A percentile compares a stretch with the other conserved stretches of the same genome.
phyloP scores from a whole-genome alignment of 495 filamentous ascomycete genomes.

The Penicillium soppii region DNA sequence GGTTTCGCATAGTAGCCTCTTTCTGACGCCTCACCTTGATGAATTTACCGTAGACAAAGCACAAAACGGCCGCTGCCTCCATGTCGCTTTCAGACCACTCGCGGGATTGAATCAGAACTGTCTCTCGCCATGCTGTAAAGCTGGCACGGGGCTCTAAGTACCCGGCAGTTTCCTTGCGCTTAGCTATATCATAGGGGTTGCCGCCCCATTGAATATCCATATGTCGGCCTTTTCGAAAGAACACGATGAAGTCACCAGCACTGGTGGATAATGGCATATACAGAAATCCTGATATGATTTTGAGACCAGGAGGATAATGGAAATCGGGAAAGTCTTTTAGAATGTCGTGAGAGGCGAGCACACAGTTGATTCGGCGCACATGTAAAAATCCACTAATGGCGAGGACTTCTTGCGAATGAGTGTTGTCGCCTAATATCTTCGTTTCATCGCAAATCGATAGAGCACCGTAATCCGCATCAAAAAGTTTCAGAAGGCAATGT shows the following conservation, averaged over 20 bases:
- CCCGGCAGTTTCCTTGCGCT: slow-evolving; percentile 15
- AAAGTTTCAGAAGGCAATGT: slow-evolving; percentile 80
- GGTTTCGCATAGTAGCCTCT: slow-evolving; percentile 79
- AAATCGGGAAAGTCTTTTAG: slow-evolving; percentile 80
- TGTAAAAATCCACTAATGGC: slow-evolving; percentile 85
- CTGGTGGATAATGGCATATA: slow-evolving; percentile 78
- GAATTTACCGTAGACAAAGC: slow-evolving; percentile 86
- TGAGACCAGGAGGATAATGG: slow-evolving; percentile 75
- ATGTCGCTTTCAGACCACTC: slow-evolving; percentile 57
- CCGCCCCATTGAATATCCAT: slow-evolving; percentile 89
- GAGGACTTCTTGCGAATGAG: slow-evolving; percentile 78
- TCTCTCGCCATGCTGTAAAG: slow-evolving; percentile 37
- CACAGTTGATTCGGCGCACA: slow-evolving; percentile 69
- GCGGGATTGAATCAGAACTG: slow-evolving; percentile 33
- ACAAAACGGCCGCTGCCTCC: slow-evolving; percentile 85
- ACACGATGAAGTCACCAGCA: slow-evolving; percentile 86
- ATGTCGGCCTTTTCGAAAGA: slow-evolving; percentile 78
- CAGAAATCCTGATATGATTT: slow-evolving; percentile 76
- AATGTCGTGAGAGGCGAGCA: slow-evolving; percentile 77
- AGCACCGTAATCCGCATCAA: slow-evolving; percentile 86
- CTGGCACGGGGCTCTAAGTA: slow-evolving; percentile 33
- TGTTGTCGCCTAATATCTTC: slow-evolving; percentile 77
- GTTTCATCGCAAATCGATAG: slow-evolving; percentile 85
- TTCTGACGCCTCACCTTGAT: slow-evolving; percentile 94
- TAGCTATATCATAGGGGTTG: slow-evolving; percentile 76